Conservation (phyloP, 495 filamentous ascomycete species). For the Lophiotrema nucula region DNA sequence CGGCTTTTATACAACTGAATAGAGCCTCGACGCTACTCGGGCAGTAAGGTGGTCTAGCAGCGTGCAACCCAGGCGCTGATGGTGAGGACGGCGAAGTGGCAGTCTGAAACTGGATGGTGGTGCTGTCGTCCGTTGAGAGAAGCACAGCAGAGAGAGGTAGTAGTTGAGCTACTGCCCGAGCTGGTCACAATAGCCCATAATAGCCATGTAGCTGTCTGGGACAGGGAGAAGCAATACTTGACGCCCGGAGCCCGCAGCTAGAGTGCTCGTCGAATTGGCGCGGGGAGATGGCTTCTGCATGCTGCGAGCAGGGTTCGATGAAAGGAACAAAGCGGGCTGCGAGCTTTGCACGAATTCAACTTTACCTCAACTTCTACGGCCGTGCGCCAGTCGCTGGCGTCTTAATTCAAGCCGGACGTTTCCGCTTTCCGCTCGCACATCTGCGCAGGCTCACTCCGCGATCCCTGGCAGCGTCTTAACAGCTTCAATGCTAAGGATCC, state of each 20-base stretch:
- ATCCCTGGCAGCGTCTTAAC: slow-evolving; percentile 21
- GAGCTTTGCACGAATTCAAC: slow-evolving; percentile 7
- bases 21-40: slow-evolving; percentile 13
- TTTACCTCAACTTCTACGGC: slow-evolving; percentile 6
- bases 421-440: slow-evolving; percentile 24
- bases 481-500: too few species aligned
- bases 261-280: slow-evolving; percentile 21
- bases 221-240: slow-evolving; percentile 20
- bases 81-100: neutral
- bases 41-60: slow-evolving; percentile 16
- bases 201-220: slow-evolving; percentile 23
- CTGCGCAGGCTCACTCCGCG: neutral
- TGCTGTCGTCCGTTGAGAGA: slow-evolving; percentile 21
- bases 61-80: slow-evolving; percentile 17
- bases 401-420: slow-evolving; percentile 30
- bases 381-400: slow-evolving; percentile 16
- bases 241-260: slow-evolving; percentile 18
- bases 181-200: slow-evolving; percentile 22
- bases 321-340: slow-evolving; percentile 18
- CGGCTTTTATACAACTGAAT: slow-evolving; percentile 27
- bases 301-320: slow-evolving; percentile 10
- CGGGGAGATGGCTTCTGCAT: slow-evolving; percentile 21
- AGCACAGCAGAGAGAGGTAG: slow-evolving; percentile 25
- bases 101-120: slow-evolving; percentile 30
- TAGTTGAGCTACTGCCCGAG: slow-evolving; percentile 22